These are phyloP conservation scores for Myriangium duriaei DNA, from an alignment of 2,329 filamentous ascomycete species.

Conservation along the genomic window DNA sequence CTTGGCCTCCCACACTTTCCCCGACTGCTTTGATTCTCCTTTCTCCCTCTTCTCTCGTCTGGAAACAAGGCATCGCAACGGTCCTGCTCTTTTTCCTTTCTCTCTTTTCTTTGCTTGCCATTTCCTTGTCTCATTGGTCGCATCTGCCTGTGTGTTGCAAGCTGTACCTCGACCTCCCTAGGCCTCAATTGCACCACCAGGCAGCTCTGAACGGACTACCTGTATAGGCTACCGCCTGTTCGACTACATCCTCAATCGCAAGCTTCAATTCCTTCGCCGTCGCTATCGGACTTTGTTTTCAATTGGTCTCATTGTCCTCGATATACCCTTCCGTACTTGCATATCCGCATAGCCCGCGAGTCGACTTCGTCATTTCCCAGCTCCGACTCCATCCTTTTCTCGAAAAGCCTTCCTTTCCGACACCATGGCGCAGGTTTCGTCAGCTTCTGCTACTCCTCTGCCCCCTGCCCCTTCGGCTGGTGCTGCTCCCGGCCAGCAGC, in stretches of 20 bases:
- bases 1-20: background rate
- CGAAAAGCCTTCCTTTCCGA: slow-evolving; percentile 42
- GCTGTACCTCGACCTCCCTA: too few relatives aligned
- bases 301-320: background rate
- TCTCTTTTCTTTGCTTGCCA: slow-evolving; percentile 12
- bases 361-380: background rate
- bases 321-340: background rate
- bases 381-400: background rate
- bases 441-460: slow-evolving; percentile 51
- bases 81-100: slow-evolving; percentile 11
- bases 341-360: slow-evolving; percentile 6
- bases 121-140: slow-evolving; percentile 8
- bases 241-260: background rate
- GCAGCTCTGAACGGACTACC: too few relatives aligned
- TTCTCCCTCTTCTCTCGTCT: slow-evolving; percentile 2
- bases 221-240: too few relatives aligned
- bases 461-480: slow-evolving; percentile 55
- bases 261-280: background rate
- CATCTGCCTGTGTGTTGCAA: slow-evolving; percentile 8
- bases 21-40: background rate
- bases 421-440: slow-evolving; percentile 65
- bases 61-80: slow-evolving; percentile 6
- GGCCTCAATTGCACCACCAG: too few relatives aligned
- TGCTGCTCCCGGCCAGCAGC: slow-evolving; percentile 53
- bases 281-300: background rate